Evolutionary conservation across 2,329 filamentous ascomycete species (phyloP), one percentile per base, ranked within the genome.

Genomic region (Trichophyton benhamiae): DNA sequence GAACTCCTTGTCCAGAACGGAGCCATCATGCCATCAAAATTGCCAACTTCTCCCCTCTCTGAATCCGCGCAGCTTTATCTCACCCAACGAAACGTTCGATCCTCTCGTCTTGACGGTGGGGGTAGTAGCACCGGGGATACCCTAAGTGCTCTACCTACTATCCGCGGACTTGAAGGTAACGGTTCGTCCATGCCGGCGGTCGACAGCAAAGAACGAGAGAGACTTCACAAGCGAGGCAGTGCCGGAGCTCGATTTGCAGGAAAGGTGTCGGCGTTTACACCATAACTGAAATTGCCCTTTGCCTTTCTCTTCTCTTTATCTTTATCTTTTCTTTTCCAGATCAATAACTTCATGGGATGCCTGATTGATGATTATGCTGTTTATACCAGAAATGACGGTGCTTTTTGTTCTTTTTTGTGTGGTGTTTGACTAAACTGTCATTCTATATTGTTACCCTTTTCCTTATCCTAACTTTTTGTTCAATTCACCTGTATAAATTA

Each of bases 1-100:
- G 94, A 99, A 73, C 77, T 99, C 63, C 81, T 99, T 13, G 79
- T 95, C 13, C 95, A 97, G 68, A 97, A 99, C 69, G 94, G 94
- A 15, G 91, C 91, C 2, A 88, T 96, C 64, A 87, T 97, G 38
- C 92, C 94, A 0, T 71, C 78, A 0, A 78, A 84, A 1, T 79
- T 88, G 63, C 89, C 91, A 0, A 87, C 89, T 0, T 91, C 97
- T 66, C 90, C 91, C 0, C 81, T 99, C 9, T 91, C 89, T 63
- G 80, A 83, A 8, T 87, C 86, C 55, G 92, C 94, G 1, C 86
- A 88, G 69, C 74, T 88, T 38, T 99, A 96, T 68, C 79, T 97
- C 57, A 91, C 95, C 66, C 85, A 91, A 75, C 96, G 85, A 60
- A 77, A 77, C 3, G 71, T 75, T 6, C 68, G 72, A 58, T 64